phyloP scores from a whole-genome alignment of 345 rosid species.

The Rhizophora mangle region DNA sequence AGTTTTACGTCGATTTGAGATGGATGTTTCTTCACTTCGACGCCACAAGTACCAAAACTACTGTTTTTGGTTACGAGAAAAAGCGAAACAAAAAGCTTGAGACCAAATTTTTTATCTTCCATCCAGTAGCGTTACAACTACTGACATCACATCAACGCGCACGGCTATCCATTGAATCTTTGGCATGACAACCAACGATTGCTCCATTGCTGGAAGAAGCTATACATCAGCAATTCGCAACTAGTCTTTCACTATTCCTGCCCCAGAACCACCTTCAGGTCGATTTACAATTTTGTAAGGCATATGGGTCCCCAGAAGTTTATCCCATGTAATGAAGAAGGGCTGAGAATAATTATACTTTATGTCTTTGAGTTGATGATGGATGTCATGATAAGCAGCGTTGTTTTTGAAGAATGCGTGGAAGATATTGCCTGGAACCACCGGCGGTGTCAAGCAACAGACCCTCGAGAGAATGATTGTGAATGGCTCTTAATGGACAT shows the following conservation, averaged over 20 bases:
- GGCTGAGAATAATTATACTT: conserved; percentile 74
- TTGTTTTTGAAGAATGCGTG: conserved; percentile 54
- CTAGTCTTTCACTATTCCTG: neutral
- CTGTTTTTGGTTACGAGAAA: too few species aligned
- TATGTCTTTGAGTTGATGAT: conserved; percentile 67
- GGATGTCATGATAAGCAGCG: conserved; percentile 67
- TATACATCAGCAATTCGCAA: too few species aligned
- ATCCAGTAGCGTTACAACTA: too few species aligned
- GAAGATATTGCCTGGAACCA: conserved; percentile 65
- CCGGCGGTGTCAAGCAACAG: conserved; percentile 65
- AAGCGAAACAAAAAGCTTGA: too few species aligned
- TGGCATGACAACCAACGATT: too few species aligned
- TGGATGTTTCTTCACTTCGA: conserved; percentile 11
- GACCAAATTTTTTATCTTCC: too few species aligned
- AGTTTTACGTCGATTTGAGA: too few species aligned
- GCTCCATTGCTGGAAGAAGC: too few species aligned
- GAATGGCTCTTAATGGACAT: conserved; percentile 60
- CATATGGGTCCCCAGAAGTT: conserved; percentile 60
- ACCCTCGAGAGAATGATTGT: conserved; percentile 60
- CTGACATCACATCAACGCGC: too few species aligned
- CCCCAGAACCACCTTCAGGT: conserved; percentile 63
- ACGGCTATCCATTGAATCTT: too few species aligned
- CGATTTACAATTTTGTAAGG: conserved; percentile 46
- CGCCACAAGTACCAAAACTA: too few species aligned
- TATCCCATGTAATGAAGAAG: conserved; percentile 67